phyloP scores from a whole-genome alignment of 768 basidiomycete genomes.

The Coprinopsis marcescibilis region DNA sequence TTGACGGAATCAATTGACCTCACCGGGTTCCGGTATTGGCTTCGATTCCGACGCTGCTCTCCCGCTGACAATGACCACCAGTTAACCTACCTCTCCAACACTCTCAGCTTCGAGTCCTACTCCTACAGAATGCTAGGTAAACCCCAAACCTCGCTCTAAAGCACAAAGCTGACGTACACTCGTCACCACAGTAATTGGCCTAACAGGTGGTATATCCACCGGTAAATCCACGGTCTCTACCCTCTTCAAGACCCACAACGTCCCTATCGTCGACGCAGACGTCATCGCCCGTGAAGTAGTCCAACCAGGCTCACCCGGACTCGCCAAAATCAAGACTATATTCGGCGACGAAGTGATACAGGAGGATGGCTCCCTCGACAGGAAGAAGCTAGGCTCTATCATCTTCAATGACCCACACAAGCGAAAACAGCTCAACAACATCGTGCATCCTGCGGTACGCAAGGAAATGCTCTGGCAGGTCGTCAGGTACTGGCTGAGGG shows the following conservation, averaged over 20 bases:
- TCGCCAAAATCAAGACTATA: slow-evolving; percentile 54
- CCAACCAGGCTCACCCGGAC: slow-evolving; percentile 72
- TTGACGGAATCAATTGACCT: no score
- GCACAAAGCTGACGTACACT: no score
- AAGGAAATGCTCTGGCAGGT: slow-evolving; percentile 69
- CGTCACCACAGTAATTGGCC: no score
- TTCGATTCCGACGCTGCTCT: no score
- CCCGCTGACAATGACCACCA: no score
- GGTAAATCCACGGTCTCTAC: slow-evolving; percentile 92
- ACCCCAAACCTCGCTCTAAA: no score
- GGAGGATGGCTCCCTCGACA: slow-evolving; percentile 68
- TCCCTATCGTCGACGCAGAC: slow-evolving; percentile 95
- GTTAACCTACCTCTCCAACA: no score
- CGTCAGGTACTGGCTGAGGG: slow-evolving; percentile 65
- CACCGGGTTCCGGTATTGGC: no score
- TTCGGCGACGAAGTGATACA: slow-evolving; percentile 72
- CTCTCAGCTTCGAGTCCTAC: no score
- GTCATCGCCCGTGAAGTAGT: slow-evolving; percentile 82
- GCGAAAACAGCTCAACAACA: slow-evolving; percentile 69
- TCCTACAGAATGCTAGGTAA: no score
- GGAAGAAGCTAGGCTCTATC: slow-evolving; percentile 76
- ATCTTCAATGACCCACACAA: slow-evolving; percentile 76
- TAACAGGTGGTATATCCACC: slow-evolving; percentile 95
- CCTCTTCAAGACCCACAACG: slow-evolving; percentile 54
- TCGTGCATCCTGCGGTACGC: slow-evolving; percentile 89